These are phyloP conservation scores for Zygosaccharomyces lentus DNA, from an alignment of 805 yeast species.

Conservation along the genomic window DNA sequence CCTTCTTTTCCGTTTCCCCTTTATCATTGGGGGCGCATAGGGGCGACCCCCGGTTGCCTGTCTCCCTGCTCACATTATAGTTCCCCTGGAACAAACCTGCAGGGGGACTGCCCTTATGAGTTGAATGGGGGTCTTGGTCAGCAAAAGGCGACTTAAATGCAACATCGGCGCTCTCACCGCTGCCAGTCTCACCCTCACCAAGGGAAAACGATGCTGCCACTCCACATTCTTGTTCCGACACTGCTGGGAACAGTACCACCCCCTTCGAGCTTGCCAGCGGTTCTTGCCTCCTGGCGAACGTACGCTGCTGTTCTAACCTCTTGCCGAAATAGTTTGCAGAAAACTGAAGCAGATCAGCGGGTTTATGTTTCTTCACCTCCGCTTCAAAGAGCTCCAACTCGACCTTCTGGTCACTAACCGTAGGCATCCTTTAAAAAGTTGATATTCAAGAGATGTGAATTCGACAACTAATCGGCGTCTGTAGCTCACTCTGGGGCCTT, in stretches of 20 bases:
- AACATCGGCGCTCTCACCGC: conserved; percentile 15
- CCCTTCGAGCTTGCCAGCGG: conserved; percentile 41
- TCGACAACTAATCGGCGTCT: not conserved
- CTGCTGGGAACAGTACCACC: conserved; percentile 41
- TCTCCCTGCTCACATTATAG: conserved; percentile 26
- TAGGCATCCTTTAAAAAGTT: conserved; percentile 11
- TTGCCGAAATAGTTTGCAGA: conserved; percentile 68
- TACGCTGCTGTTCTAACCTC: conserved; percentile 57
- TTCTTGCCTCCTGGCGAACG: conserved; percentile 48
- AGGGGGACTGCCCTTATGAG: conserved; percentile 8
- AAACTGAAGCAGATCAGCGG: conserved; percentile 67
- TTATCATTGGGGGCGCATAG: conserved; percentile 19
- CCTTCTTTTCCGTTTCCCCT: conserved; percentile 9
- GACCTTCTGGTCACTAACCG: conserved; percentile 23
- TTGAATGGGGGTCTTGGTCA: conserved; percentile 59
- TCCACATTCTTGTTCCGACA: conserved; percentile 35
- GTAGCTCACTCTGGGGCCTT: not conserved
- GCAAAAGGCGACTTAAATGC: conserved; percentile 59
- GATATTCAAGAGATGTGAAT: not conserved
- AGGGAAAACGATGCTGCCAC: conserved; percentile 25
- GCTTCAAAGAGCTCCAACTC: conserved; percentile 63
- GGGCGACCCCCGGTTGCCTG: conserved; percentile 19
- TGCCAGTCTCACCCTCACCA: conserved; percentile 9
- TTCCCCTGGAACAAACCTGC: conserved; percentile 28
- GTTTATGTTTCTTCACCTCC: conserved; percentile 51